Evolutionary conservation across 495 filamentous ascomycete species (phyloP).

Genomic region (Aspergillus bertholletiae): DNA sequence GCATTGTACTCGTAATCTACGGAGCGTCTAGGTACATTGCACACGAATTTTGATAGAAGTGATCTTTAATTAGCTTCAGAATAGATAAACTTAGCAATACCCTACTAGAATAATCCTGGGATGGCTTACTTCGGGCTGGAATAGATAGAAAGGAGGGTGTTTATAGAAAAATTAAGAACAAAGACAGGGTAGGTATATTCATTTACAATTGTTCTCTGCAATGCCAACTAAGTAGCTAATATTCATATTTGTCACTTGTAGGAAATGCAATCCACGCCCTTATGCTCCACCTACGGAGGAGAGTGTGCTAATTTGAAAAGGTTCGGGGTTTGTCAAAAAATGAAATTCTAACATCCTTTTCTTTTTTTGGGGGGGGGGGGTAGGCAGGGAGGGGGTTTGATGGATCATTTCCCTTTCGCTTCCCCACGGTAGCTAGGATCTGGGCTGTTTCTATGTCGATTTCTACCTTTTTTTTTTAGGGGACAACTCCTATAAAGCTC

Average conservation of each 20-base stretch:
- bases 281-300: slow-evolving; percentile 21
- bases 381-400: no score
- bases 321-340: slow-evolving; percentile 16
- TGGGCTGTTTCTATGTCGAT: neutral
- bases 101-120: neutral
- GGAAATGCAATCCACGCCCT: slow-evolving; percentile 20
- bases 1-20: no score
- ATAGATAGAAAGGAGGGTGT: neutral
- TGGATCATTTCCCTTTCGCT: neutral
- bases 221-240: slow-evolving; percentile 11
- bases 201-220: neutral
- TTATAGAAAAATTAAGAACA: neutral
- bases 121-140: neutral
- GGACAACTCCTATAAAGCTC: neutral
- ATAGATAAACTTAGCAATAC: neutral
- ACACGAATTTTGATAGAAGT: no score
- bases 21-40: no score
- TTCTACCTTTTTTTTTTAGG: neutral
- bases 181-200: neutral
- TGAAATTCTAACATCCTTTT: slow-evolving; percentile 10
- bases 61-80: no score
- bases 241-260: slow-evolving; percentile 14
- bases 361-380: no score
- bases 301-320: slow-evolving; percentile 21
- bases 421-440: neutral